These are phyloP conservation scores for Tolypocladium capitatum DNA, from an alignment of 2,329 filamentous ascomycete species.

Conservation along the genomic window DNA sequence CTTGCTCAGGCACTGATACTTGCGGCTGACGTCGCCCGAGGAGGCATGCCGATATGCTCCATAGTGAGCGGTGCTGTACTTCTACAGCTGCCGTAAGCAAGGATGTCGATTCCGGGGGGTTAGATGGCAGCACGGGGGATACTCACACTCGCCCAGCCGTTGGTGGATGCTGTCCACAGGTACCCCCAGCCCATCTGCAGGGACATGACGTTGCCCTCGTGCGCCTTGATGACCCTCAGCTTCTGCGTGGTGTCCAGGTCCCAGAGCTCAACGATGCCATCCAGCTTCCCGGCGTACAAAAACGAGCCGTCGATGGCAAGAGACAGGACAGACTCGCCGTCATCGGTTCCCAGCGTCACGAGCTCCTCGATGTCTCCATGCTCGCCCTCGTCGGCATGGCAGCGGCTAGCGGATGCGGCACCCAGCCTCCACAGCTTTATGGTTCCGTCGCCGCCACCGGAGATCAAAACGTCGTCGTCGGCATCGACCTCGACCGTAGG, in stretches of 20 bases:
- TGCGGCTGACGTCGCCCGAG: constrained; percentile 51
- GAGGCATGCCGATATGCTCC: constrained; percentile 37
- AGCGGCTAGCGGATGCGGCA: constrained; percentile 3
- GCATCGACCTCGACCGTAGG: constrained; percentile 52
- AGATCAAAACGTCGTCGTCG: constrained; percentile 72
- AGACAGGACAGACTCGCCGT: constrained; percentile 56
- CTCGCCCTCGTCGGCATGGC: constrained; percentile 27
- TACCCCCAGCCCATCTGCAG: constrained; percentile 75
- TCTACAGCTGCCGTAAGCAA: constrained; percentile 24
- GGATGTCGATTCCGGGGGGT: accelerated
- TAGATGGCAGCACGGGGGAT: neutral
- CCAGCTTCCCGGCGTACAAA: constrained; percentile 77
- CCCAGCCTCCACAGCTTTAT: constrained; percentile 83
- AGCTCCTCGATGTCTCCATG: constrained; percentile 54
- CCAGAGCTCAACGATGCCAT: constrained; percentile 89
- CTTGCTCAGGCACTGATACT: constrained; percentile 65
- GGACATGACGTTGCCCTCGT: constrained; percentile 72
- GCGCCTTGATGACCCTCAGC: constrained; percentile 70
- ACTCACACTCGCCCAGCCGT: constrained; percentile 69
- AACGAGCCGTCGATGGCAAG: constrained; percentile 83
- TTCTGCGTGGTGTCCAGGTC: constrained; percentile 90
- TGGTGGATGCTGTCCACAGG: constrained; percentile 79
- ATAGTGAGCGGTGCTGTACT: constrained; percentile 54
- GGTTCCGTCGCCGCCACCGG: constrained; percentile 83
- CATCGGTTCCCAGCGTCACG: constrained; percentile 47